phyloP scores from a whole-genome alignment of 345 rosid genomes.

The Erucastrum elatum region DNA sequence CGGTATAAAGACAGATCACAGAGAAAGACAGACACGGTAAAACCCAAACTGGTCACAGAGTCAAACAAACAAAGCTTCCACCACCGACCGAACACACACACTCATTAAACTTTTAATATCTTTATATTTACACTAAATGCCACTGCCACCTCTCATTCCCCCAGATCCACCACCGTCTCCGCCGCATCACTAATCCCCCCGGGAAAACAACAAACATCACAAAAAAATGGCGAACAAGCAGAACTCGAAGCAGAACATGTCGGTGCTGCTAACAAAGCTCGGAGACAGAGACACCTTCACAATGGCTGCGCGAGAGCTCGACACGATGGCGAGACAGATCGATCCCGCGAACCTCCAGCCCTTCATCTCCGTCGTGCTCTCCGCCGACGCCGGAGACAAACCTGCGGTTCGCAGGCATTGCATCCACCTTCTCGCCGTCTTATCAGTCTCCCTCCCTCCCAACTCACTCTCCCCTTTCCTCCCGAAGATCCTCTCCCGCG shows the following conservation, averaged over 20 bases:
- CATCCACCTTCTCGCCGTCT: slow-evolving; percentile 61
- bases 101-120: background rate
- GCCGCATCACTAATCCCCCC: slow-evolving; percentile 10
- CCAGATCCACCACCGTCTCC: slow-evolving; percentile 39
- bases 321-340: slow-evolving; percentile 57
- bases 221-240: slow-evolving; percentile 51
- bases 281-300: slow-evolving; percentile 84
- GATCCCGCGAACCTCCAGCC: slow-evolving; percentile 56
- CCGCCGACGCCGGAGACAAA: slow-evolving; percentile 73
- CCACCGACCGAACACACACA: slow-evolving; percentile 21
- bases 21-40: slow-evolving; percentile 1
- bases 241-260: slow-evolving; percentile 53
- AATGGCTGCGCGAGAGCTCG: slow-evolving; percentile 70
- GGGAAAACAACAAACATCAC: background rate
- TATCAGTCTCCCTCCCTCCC: slow-evolving; percentile 49
- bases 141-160: slow-evolving; percentile 35
- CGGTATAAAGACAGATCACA: slow-evolving; percentile 32
- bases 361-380: slow-evolving; percentile 69
- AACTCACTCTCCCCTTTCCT: slow-evolving; percentile 63
- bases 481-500: slow-evolving; percentile 61
- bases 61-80: background rate
- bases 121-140: slow-evolving; percentile 33
- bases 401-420: slow-evolving; percentile 73
- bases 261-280: slow-evolving; percentile 63
- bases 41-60: slow-evolving; percentile 1